Evolutionary conservation across 495 filamentous ascomycete genomes (phyloP), one percentile per base, ranked within the genome.

Genomic region (Aspergillus ostianus): DNA sequence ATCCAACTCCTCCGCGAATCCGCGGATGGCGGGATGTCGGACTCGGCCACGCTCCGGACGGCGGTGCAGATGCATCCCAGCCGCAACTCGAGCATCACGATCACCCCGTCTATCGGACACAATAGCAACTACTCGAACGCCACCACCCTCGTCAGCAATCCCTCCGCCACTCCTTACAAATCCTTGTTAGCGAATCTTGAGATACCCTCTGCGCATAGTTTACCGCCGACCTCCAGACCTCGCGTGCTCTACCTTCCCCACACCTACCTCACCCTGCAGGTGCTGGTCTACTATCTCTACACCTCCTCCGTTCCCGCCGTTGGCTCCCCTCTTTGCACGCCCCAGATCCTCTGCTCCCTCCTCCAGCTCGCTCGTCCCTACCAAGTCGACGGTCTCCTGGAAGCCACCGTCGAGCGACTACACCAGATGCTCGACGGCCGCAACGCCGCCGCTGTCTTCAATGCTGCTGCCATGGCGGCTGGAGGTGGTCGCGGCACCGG

Each of bases 381-480:
- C 70, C 88, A 90, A 30, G 81, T 98, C 55, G 91, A 97, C 65
- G 94, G 94, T 0, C 84, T 98, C 1, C 80, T 98, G 0, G 94
- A 98, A 73, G 91, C 91, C 2, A 87, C 90, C 6, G 90, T 98
- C 13, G 91, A 96, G 70, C 88, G 93, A 19, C 85, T 98, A 6
- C 94, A 98, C 68, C 85, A 90, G 56, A 84, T 93, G 8, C 86
- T 98, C 3, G 95, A 98, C 65, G 91, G 87, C 13, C 83, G 92
- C 51, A 98, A 98, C 67, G 93, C 94, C 0, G 95, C 94, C 0
- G 94, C 95, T 17, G 91, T 98, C 15, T 98, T 98, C 82, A 98
- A 98, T 63, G 94, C 95, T 0, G 92, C 93, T 0, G 94, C 94
- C 51, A 98, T 98, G 94, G 95, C 93, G 3, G 95, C 95, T 8